Evolutionary conservation across 495 filamentous ascomycete genomes (phyloP), one percentile per base, ranked within the genome.

Genomic region (Aspergillus asperescens): DNA sequence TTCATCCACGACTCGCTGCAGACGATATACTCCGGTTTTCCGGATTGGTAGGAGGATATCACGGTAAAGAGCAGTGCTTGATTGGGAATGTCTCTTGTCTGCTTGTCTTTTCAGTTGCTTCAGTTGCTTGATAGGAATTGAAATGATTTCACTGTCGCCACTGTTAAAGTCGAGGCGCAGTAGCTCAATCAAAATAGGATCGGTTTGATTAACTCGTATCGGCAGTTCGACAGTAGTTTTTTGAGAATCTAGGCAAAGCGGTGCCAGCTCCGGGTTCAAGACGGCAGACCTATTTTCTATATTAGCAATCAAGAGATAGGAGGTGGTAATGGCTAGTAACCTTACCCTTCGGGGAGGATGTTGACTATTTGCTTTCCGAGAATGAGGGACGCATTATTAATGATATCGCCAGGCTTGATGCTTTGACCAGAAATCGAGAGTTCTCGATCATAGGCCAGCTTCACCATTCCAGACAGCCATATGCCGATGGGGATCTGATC

Each of bases 361-460:
- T 98, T 90, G 62, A 98, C 90, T 55, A 95, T 92, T 70, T 96
- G 89, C 64, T 88, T 91, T 63, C 93, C 93, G 65, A 95, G 78
- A 48, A 97, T 96, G 60, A 96, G 78, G 6, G 92, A 95, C 1
- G 87, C 77, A 63, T 96, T 96, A 63, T 95, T 84, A 37, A 94
- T 77, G 44, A 97, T 88, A 52, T 81, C 84, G 1, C 82, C 85
- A 23, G 90, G 81, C 62, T 95, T 95, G 48, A 97, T 93, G 56
- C 82, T 87, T 39, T 83, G 80, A 65, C 96, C 93, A 4, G 86
- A 88, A 59, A 98, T 87, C 10, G 93, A 88, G 38, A 96, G 61
- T 66, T 98, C 93, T 50, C 87, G 81, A 63, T 96, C 91, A 60
- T 89, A 97, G 34, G 95, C 72, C 25, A 91, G 63, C 69, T 86